Base-by-base conservation (phyloP, 768 basidiomycete species). In the Austroboletus festivus region DNA sequence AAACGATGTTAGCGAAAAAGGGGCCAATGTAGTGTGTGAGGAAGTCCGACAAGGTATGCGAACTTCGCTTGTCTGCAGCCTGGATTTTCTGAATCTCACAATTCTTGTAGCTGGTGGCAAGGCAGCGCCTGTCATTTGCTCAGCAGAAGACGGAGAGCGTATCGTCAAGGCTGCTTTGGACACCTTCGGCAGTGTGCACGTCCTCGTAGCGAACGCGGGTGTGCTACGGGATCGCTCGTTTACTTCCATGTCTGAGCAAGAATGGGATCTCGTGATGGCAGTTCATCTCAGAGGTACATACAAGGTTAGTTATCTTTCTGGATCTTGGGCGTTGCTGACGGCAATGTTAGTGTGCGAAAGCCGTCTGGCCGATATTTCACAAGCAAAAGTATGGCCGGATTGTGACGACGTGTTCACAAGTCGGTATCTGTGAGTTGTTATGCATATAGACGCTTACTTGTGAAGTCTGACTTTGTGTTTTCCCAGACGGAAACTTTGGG, bases 331-430 rank as follows among this genome's bases (percentile, higher is more conserved):
- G 12, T 38, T 38, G 15, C 45, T 54, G 34, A 62, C n/a, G 5
- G 4, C 34, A 9, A 16, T 41, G n/a, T 7, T 51, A 93, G 88
- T 93, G 92, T 54, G 85, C 82, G 23, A 89, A 95, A 62, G 96
- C 95, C 5, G 86, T 90, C 21, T 99, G 96, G 96, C 93, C 94
- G 1, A 73, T 91, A 57, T 97, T 99, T 81, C 87, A 89, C 68
- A 87, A 93, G 71, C 95, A 98, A 66, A 93, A 92, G 69, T 96
- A 85, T 63, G 96, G 96, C 23, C 83, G 96, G 38, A 93, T 99
- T 60, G 80, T 98, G 44, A 95, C 89, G 24, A 97, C 93, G n/a
- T 80, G 83, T 51, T 97, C 93, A 2, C 85, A 86, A 63, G 92
- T 92, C 42, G 95, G 94, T 50, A 83, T 98, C 45, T 93, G 92